Percentiles rank a stretch among this genome's conserved stretches.
These are phyloP conservation scores for Suhomyces coccinellae DNA, from an alignment of 1,139 yeast species.

Conservation along the genomic window DNA sequence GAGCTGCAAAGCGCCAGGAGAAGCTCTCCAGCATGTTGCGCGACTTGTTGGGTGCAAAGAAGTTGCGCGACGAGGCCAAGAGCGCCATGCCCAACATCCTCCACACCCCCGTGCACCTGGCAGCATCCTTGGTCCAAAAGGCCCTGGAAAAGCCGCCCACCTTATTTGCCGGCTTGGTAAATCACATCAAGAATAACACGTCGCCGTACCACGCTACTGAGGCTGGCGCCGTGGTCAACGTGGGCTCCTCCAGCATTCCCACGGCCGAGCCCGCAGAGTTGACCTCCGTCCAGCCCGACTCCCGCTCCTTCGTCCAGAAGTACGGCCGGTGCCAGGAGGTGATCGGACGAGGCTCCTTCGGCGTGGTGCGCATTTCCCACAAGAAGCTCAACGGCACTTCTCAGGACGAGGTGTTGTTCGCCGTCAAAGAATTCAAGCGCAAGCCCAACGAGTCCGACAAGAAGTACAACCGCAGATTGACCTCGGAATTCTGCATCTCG, in stretches of 20 bases:
- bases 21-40: slow-evolving; percentile 84
- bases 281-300: slow-evolving; percentile 24
- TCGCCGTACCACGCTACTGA: slow-evolving; percentile 25
- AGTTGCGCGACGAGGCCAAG: slow-evolving; percentile 76
- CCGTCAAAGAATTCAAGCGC: slow-evolving; percentile 49
- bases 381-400: slow-evolving; percentile 26
- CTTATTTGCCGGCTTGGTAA: slow-evolving; percentile 77
- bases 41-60: slow-evolving; percentile 79
- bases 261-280: background rate
- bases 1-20: slow-evolving; percentile 82
- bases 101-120: slow-evolving; percentile 14
- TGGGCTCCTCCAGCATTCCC: slow-evolving; percentile 1
- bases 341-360: slow-evolving; percentile 50
- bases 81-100: slow-evolving; percentile 78
- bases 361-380: slow-evolving; percentile 49
- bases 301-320: slow-evolving; percentile 48
- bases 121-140: slow-evolving; percentile 11
- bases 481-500: slow-evolving; percentile 50
- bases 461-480: slow-evolving; percentile 45
- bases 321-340: slow-evolving; percentile 54
- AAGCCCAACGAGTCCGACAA: slow-evolving; percentile 46
- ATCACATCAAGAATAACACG: slow-evolving; percentile 52
- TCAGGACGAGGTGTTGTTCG: slow-evolving; percentile 40
- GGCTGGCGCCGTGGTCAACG: background rate
- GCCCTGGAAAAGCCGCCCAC: slow-evolving; percentile 60